A percentile compares a stretch with the other conserved stretches of the same genome.
phyloP scores from a whole-genome alignment of 2,329 filamentous ascomycete species.

The Aspergillus bombycis region DNA sequence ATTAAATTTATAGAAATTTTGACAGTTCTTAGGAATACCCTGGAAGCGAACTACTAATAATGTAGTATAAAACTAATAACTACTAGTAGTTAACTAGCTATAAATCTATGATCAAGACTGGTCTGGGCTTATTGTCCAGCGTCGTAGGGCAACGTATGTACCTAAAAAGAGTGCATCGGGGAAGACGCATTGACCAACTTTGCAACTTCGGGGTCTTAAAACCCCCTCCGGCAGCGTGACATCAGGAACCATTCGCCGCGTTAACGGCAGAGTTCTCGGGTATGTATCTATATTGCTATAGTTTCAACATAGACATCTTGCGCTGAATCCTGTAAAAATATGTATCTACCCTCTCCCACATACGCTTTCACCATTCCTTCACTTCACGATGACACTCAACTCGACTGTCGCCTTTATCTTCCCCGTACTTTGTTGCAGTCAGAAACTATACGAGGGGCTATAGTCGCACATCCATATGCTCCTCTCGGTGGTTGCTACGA shows the following conservation, averaged over 20 bases:
- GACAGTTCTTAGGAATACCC: not conserved
- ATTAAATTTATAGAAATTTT: not conserved
- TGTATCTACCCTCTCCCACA: slow-evolving; percentile 38
- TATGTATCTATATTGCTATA: not conserved
- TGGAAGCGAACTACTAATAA: not conserved
- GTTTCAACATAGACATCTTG: slow-evolving; percentile 26
- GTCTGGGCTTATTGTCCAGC: not conserved
- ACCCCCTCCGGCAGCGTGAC: not conserved
- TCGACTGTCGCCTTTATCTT: slow-evolving; percentile 85
- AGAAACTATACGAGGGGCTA: slow-evolving; percentile 53
- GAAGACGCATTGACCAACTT: slow-evolving; percentile 5
- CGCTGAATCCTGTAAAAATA: slow-evolving; percentile 15
- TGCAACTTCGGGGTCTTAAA: not conserved
- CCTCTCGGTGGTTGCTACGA: slow-evolving; percentile 84
- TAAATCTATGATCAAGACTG: not conserved
- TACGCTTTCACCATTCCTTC: slow-evolving; percentile 79
- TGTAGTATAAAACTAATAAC: not conserved
- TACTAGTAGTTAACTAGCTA: not conserved
- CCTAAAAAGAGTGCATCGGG: not conserved
- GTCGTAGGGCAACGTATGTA: not conserved
- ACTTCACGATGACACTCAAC: slow-evolving; percentile 72
- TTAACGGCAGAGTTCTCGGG: not conserved
- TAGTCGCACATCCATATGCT: slow-evolving; percentile 90
- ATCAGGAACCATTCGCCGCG: not conserved
- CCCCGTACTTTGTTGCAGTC: slow-evolving; percentile 46